Evolutionary conservation across 805 yeast species (phyloP).

Genomic region (Candida nonsorbophila): DNA sequence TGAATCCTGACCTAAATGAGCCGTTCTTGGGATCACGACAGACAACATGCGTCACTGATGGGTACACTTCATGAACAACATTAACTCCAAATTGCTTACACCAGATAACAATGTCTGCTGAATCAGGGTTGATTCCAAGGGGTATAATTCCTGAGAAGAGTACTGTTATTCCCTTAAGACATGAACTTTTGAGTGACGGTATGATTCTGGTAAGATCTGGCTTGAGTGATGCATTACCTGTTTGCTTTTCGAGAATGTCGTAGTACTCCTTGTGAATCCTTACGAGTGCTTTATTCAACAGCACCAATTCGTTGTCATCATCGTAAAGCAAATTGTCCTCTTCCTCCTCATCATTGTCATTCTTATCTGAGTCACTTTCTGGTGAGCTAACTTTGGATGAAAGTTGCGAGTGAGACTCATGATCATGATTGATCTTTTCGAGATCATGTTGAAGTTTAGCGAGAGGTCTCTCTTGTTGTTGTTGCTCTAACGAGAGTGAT

Average conservation of each 20-base stretch:
- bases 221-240: conserved; percentile 10
- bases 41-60: conserved; percentile 81
- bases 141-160: conserved; percentile 90
- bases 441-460: conserved; percentile 77
- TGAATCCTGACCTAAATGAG: conserved; percentile 34
- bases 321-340: conserved; percentile 59
- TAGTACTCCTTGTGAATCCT: conserved; percentile 69
- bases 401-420: conserved; percentile 7
- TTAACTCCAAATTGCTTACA: conserved; percentile 86
- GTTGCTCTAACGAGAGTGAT: conserved; percentile 68
- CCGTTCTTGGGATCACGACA: conserved; percentile 60
- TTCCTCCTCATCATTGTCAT: conserved; percentile 22
- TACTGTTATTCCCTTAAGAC: conserved; percentile 63
- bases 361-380: conserved; percentile 15
- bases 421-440: conserved; percentile 42
- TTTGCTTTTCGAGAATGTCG: conserved; percentile 31
- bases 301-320: conserved; percentile 72
- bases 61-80: conserved; percentile 65
- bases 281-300: conserved; percentile 56
- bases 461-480: conserved; percentile 76
- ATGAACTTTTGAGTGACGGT: conserved; percentile 65
- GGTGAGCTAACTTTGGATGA: conserved; percentile 9
- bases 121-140: conserved; percentile 62
- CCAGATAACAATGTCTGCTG: conserved; percentile 90
- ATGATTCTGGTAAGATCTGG: conserved; percentile 70